Evolutionary conservation across 2,329 filamentous ascomycete genomes (phyloP).

Genomic region (Cladosporium sphaerospermum): DNA sequence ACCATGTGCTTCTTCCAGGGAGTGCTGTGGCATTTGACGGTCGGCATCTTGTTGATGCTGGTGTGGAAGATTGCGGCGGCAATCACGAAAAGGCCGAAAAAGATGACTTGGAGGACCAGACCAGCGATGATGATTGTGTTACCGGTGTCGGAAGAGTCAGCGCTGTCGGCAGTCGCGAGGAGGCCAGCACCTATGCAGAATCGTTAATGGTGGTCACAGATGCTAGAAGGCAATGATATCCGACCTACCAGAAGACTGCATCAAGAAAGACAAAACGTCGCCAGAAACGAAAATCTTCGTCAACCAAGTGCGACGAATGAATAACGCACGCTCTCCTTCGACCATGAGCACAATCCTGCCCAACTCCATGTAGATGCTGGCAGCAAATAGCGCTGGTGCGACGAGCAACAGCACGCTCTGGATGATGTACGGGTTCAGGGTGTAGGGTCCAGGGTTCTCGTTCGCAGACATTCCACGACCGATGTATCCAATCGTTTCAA

Average conservation of each 20-base stretch:
- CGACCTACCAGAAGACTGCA: constrained; percentile 30
- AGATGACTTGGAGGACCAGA: constrained; percentile 44
- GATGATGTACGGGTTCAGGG: constrained; percentile 38
- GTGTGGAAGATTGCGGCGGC: constrained; percentile 26
- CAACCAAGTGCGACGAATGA: constrained; percentile 39
- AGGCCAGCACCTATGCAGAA: constrained; percentile 33
- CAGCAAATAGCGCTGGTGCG: constrained; percentile 45
- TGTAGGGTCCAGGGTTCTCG: constrained; percentile 37
- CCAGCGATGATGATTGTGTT: constrained; percentile 44
- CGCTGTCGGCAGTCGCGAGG: constrained; percentile 31
- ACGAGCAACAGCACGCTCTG: constrained; percentile 43
- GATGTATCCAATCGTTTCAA: constrained; percentile 49
- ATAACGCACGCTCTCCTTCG: constrained; percentile 36
- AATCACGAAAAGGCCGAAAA: constrained; percentile 46
- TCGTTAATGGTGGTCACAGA: constrained; percentile 22
- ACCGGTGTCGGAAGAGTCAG: constrained; percentile 29
- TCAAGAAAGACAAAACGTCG: constrained; percentile 43
- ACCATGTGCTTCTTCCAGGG: constrained; percentile 36
- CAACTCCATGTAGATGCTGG: constrained; percentile 46
- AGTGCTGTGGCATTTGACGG: constrained; percentile 14
- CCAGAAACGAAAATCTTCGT: constrained; percentile 45
- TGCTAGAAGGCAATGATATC: not conserved
- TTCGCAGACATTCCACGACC: constrained; percentile 41
- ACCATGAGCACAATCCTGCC: constrained; percentile 40
- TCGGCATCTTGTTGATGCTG: constrained; percentile 20